These are phyloP conservation scores for Wallacemonas rigidus DNA, from an alignment of 208 protist genomes.

Conservation along the genomic window DNA sequence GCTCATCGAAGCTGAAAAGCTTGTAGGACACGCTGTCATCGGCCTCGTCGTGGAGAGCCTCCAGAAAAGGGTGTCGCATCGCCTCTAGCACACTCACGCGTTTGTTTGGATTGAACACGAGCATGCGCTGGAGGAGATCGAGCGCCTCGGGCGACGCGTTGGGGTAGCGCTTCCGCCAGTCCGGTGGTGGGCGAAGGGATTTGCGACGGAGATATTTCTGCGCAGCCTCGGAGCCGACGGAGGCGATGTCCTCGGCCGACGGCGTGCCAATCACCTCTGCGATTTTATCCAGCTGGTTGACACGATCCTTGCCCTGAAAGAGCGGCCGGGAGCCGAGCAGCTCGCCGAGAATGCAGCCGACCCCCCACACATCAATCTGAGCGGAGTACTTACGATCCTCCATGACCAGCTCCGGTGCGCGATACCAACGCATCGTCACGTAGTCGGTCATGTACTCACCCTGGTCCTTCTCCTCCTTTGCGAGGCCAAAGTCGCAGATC, in stretches of 20 bases:
- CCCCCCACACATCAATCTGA: conserved; percentile 92
- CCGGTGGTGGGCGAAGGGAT: conserved; percentile 28
- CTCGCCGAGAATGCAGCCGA: conserved; percentile 91
- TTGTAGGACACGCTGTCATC: conserved; percentile 59
- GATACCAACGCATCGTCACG: conserved; percentile 96
- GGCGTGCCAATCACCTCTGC: conserved; percentile 93
- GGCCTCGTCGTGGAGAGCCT: conserved; percentile 80
- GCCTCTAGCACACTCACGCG: conserved; percentile 92
- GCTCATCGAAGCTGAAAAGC: conserved; percentile 85
- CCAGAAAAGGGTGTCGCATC: conserved; percentile 88
- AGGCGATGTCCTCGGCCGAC: conserved; percentile 76
- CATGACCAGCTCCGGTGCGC: conserved; percentile 93
- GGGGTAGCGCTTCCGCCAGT: conserved; percentile 82
- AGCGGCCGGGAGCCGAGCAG: conserved; percentile 86
- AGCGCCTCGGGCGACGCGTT: conserved; percentile 76
- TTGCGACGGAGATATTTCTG: conserved; percentile 92
- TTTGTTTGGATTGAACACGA: conserved; percentile 92
- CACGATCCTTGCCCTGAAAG: conserved; percentile 88
- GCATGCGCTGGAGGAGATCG: conserved; percentile 91
- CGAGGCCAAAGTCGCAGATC: conserved; percentile 95
- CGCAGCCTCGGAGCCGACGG: conserved; percentile 76
- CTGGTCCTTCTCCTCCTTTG: conserved; percentile 87
- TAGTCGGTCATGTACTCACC: conserved; percentile 94
- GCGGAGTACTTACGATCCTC: conserved; percentile 89
- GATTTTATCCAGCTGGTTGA: conserved; percentile 93